Evolutionary conservation across 768 basidiomycete species (phyloP).

Genomic region (Russula sp.): DNA sequence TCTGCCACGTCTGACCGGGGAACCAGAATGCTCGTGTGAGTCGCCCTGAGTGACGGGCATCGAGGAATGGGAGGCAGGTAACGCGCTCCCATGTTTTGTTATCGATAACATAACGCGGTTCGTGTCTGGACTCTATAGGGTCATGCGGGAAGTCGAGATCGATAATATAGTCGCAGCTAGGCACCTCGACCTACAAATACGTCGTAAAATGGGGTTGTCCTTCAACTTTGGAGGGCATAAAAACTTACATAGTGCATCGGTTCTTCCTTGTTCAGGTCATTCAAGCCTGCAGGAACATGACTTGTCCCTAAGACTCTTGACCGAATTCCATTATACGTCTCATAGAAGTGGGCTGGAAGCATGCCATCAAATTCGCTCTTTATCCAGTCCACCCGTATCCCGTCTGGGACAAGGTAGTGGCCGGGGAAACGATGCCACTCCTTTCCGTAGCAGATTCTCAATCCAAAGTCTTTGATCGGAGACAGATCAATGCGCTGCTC

Average conservation of each 20-base stretch:
- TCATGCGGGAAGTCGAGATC: constrained; percentile 82
- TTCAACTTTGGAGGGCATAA: constrained; percentile 13
- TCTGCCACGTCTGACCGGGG: constrained; percentile 64
- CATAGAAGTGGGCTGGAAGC: constrained; percentile 75
- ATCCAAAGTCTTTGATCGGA: constrained; percentile 57
- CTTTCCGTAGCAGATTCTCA: constrained; percentile 81
- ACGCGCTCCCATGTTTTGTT: constrained; percentile 70
- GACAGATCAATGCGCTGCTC: constrained; percentile 53
- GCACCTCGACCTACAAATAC: constrained; percentile 49
- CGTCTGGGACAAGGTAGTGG: constrained; percentile 80
- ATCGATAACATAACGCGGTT: constrained; percentile 76
- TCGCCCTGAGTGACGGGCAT: constrained; percentile 62
- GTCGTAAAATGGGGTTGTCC: not conserved
- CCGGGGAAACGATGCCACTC: constrained; percentile 97
- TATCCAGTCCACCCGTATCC: constrained; percentile 77
- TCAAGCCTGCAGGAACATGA: constrained; percentile 56
- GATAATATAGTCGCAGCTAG: constrained; percentile 82
- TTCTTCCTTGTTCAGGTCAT: constrained; percentile 84
- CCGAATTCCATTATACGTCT: constrained; percentile 31
- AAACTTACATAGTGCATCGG: constrained; percentile 64
- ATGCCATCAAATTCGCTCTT: constrained; percentile 89
- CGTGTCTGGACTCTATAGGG: constrained; percentile 44
- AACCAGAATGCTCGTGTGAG: constrained; percentile 76
- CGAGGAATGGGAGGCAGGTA: constrained; percentile 77
- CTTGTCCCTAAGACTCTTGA: constrained; percentile 61